Evolutionary conservation across 1,284 basidiomycete genomes (phyloP), one percentile per base, ranked within the genome.

Genomic region (Puccinia coronata): DNA sequence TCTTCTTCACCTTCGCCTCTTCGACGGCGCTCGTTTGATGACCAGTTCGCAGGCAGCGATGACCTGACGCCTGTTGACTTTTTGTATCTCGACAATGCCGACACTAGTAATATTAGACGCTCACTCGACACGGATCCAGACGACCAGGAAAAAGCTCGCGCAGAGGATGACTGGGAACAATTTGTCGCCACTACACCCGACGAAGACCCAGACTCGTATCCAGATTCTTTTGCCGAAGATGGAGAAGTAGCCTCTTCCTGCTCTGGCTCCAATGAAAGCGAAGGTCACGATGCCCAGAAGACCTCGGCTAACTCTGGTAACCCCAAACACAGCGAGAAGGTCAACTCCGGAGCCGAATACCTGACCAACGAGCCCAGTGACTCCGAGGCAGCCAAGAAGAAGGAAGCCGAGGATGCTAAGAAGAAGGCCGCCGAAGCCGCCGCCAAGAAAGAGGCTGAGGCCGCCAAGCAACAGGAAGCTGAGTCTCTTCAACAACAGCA

Each of bases 161-260:
- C 63, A 25, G 41, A 67, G 4, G 47, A 47, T 11, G 63, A 43
- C n/a, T 67, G 63, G 63, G 9, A 41, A n/a, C 41, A 67, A 67
- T 67, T 67, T 20, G 63, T 67, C 63, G 41, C 63, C 25, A 12
- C 63, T 2, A 25, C 41, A 1, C 63, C 63, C 63, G 63, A 47
- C 41, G 63, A 67, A 34, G 63, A 67, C 11, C n/a, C 41, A 14
- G 41, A 43, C 63, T 67, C 63, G 23, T 67, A 67, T 41, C 63
- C 63, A 3, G 63, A 67, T 14, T 47, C 63, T 2, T 67, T 67
- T n/a, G 63, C 41, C 18, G n/a, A 47, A n/a, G 63, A 67, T 28
- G 63, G 28, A 23, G 25, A 43, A 23, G 12, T 25, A 5, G 63
- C 43, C 39, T 47, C n/a, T 5, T 67, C 63, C 4, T 43, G n/a